Evolutionary conservation across 1,139 yeast species (phyloP), one percentile per base, ranked within the genome.

Genomic region (Pichia sp.): DNA sequence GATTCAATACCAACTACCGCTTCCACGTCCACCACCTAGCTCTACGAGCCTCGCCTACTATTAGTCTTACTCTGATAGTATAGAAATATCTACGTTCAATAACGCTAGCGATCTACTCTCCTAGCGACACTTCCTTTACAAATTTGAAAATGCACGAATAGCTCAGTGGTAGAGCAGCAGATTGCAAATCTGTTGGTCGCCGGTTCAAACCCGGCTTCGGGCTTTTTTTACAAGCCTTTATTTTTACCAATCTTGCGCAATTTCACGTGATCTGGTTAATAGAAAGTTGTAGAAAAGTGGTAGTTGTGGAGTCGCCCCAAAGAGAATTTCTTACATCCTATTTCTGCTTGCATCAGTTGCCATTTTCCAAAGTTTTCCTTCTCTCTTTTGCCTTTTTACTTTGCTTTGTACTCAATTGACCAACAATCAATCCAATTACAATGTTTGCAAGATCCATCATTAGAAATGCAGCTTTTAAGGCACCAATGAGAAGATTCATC

Each of bases 81-180:
- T n/a, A n/a, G n/a, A n/a, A n/a, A n/a, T n/a, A n/a, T n/a, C n/a
- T n/a, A n/a, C n/a, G n/a, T n/a, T n/a, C n/a, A n/a, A n/a, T n/a
- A n/a, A n/a, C n/a, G n/a, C n/a, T n/a, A n/a, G n/a, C n/a, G n/a
- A n/a, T n/a, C n/a, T n/a, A n/a, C n/a, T n/a, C n/a, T n/a, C n/a
- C n/a, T n/a, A n/a, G n/a, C n/a, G n/a, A n/a, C n/a, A n/a, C n/a
- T n/a, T n/a, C n/a, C n/a, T n/a, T 31, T 31, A 10, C 8, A 19
- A 10, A 15, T 31, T 18, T 8, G 7, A n/a, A 26, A 39, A 34
- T n/a, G 54, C 53, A 47, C 51, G 53, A 38, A 47, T 79, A 84
- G 85, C 85, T 84, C 84, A 79, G 85, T 75, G 85, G 85, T 79
- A 79, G 84, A 84, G 86, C 84, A 79, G 84, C 82, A 79, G 85